Evolutionary conservation across 352 stramenopile genomes (phyloP), one percentile per base, ranked within the genome.

Genomic region (Sclerospora graminicola): DNA sequence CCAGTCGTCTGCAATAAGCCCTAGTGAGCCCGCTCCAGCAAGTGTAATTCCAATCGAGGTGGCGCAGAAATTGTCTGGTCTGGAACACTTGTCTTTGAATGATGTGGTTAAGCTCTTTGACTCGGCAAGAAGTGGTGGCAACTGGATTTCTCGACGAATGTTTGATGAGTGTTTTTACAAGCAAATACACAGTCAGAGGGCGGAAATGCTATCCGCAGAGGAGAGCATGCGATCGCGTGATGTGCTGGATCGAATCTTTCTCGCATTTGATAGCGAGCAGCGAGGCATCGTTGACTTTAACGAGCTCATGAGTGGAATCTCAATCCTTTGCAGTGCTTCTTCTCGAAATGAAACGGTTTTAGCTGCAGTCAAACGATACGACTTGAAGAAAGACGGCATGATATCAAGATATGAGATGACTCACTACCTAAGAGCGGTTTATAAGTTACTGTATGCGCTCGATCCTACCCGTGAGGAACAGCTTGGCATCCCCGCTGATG

Each of bases 361-460:
- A 27, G 71, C 75, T 5, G 82, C 78, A 1, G 93, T 95, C 50
- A 75, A 88, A 43, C 57, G 93, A 15, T 92, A 91, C 31, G 83
- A 95, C 52, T 69, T 57, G 16, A 84, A 94, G 51, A 66, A 64
- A 10, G 82, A 94, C 37, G 84, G 84, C 1, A 63, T 87, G 26
- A 90, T 95, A 41, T 85, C 71, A 6, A 55, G 84, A 46, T 70
- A 84, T 2, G 82, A 95, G 41, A 90, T 95, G 81, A 66, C 64
- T 6, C 71, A 84, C 54, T 94, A 94, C 45, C 59, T 94, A n/a
- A 63, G 66, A 27, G 89, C 73, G 0, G 77, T 93, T 4, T 94
- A 90, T 48, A 84, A 78, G 51, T 40, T 92, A 18, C 45, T 94
- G 13, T 90, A 83, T 45, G 71, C 72, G 23, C 41, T 84, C 2